Conservation (phyloP, 495 filamentous ascomycete genomes). For the Neurospora hispaniola region DNA sequence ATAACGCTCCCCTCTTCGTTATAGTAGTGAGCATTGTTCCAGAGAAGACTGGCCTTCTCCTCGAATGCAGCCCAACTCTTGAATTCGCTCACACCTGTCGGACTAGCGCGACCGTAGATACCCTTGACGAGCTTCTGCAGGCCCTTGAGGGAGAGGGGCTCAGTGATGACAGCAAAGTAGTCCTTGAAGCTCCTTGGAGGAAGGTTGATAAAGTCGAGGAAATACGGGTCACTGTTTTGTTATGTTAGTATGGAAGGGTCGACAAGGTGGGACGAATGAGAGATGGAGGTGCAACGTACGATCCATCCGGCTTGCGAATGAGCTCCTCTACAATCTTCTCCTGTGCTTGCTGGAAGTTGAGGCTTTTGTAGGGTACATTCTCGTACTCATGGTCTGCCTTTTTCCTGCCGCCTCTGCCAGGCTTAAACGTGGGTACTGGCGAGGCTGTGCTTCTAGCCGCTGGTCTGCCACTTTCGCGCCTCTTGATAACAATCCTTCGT, state of each 20-base stretch:
- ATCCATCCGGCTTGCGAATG: slow-evolving; percentile 49
- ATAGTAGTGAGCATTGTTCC: slow-evolving; percentile 77
- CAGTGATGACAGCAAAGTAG: slow-evolving; percentile 65
- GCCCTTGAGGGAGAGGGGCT: slow-evolving; percentile 60
- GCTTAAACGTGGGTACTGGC: neutral
- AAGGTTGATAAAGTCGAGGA: slow-evolving; percentile 54
- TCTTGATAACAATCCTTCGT: slow-evolving; percentile 22
- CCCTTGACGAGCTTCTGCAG: slow-evolving; percentile 64
- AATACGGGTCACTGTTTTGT: slow-evolving; percentile 41
- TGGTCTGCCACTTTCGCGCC: slow-evolving; percentile 20
- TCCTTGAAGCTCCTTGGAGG: slow-evolving; percentile 53
- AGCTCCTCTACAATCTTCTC: slow-evolving; percentile 66
- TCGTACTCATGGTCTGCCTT: slow-evolving; percentile 42
- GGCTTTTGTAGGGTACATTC: slow-evolving; percentile 46
- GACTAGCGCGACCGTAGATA: slow-evolving; percentile 49
- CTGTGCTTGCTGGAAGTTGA: slow-evolving; percentile 69
- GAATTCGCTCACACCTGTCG: slow-evolving; percentile 58
- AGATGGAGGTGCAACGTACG: slow-evolving; percentile 35
- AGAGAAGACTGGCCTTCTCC: slow-evolving; percentile 64
- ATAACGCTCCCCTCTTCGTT: slow-evolving; percentile 85
- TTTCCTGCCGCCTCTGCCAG: slow-evolving; percentile 12
- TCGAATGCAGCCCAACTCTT: slow-evolving; percentile 73
- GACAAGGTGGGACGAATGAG: neutral
- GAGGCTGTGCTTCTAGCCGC: neutral
- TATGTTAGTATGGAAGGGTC: slow-evolving; percentile 17